Evolutionary conservation across 2,329 filamentous ascomycete species (phyloP), one percentile per base, ranked within the genome.

Genomic region (Fusarium nelsonii): DNA sequence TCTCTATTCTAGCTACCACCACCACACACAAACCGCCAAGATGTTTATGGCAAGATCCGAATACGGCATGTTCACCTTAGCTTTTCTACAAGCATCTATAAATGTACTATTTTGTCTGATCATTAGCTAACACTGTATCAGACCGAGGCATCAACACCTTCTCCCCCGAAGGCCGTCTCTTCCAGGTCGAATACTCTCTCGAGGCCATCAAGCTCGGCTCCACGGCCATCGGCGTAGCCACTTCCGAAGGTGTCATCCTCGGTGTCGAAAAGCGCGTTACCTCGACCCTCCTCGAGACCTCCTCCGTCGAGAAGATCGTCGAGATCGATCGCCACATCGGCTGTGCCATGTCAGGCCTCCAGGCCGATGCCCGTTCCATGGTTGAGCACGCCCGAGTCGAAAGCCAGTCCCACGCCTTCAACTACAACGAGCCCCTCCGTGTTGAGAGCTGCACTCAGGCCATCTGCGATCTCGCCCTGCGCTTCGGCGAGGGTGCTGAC

Each of bases 11-110:
- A 65, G 56, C 63, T 62, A 56, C 32, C 52, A 56, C 36, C 56
- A 56, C 58, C 50, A 63, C 59, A 67, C 59, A 74, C 57, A 64
- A 65, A 75, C 74, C 82, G 84, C 79, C 88, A 93, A 85, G 77
- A 97, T 97, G 96, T 99, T 99, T 89, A 98, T 99, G 89, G 94
- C 96, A 88, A 93, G 96, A 85, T 98, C 95, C 81, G 96, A 99
- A 95, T 99, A 99, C 86, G 96, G 95, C 96, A 88, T 85, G 91
- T 80, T 78, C 57, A 71, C 59, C 69, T 69, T 66, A 56, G 52
- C 57, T 70, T 40, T 14, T 76, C 57, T 26, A 51, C 30, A 16
- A 9, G n/a, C n/a, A 51, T 30, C n/a, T 4, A 8, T 23, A 18
- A 70, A 67, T 66, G 63, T 34, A 49, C 65, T 28, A 3, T 26